Evolutionary conservation across 129 eudicot genomes (phyloP).

Genomic region (Pulicaria dysenterica): DNA sequence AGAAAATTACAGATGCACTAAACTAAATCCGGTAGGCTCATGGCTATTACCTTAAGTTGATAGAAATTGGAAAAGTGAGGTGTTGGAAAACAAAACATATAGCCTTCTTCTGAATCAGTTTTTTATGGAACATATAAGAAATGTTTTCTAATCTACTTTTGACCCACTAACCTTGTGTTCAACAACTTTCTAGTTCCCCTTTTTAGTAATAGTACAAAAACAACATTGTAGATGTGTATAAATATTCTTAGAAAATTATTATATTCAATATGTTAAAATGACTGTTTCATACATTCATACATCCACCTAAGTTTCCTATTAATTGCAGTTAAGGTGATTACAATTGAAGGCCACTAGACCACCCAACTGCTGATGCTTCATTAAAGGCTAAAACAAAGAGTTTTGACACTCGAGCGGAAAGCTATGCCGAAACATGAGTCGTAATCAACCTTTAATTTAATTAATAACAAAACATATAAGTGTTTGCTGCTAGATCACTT

Average conservation of each 20-base stretch:
- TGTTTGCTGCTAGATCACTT: conserved; percentile 12
- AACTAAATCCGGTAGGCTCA: conserved; percentile 1
- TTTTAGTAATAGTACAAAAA: neutral
- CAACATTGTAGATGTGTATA: neutral
- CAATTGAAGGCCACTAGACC: neutral
- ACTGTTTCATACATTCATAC: neutral
- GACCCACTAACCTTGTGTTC: conserved; percentile 19
- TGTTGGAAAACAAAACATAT: neutral
- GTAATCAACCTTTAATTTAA: neutral
- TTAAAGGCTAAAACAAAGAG: conserved; percentile 8
- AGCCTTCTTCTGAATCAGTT: conserved; percentile 5
- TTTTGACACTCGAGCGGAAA: neutral
- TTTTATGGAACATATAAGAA: neutral
- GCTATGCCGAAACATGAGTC: neutral
- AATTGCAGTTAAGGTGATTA: conserved; percentile 6
- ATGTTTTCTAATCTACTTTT: neutral
- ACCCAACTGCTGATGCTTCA: neutral
- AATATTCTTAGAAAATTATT: neutral
- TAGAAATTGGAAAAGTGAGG: conserved; percentile 7
- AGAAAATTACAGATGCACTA: conserved; percentile 2
- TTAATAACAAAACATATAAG: neutral
- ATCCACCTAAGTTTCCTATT: neutral
- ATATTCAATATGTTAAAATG: neutral
- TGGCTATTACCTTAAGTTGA: conserved; percentile 11
- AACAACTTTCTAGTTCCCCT: neutral